phyloP scores from a whole-genome alignment of 2,329 filamentous ascomycete genomes.

The Penicillium sp. region DNA sequence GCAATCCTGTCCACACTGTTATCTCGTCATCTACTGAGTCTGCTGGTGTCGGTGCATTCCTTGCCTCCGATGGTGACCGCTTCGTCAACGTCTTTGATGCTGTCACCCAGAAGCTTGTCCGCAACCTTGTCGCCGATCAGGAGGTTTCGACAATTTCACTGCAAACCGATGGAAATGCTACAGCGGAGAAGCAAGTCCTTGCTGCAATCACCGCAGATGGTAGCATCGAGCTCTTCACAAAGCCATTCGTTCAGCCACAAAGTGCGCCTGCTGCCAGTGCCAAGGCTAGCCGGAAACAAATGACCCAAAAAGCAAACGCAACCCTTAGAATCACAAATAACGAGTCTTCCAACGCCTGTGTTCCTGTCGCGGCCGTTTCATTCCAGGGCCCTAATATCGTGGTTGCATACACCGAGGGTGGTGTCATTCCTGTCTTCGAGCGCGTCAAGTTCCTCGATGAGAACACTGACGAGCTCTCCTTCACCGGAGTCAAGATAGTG shows the following conservation, averaged over 20 bases:
- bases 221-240: slow-evolving; percentile 51
- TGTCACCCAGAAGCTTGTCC: slow-evolving; percentile 43
- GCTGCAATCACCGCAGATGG: slow-evolving; percentile 50
- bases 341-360: slow-evolving; percentile 39
- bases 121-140: slow-evolving; percentile 51
- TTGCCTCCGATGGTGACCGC: slow-evolving; percentile 51
- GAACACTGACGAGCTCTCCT: slow-evolving; percentile 44
- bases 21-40: slow-evolving; percentile 42
- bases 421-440: slow-evolving; percentile 52
- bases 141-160: slow-evolving; percentile 45
- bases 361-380: slow-evolving; percentile 45
- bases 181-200: slow-evolving; percentile 43
- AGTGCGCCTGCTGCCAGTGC: slow-evolving; percentile 37
- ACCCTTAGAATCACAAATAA: slow-evolving; percentile 46
- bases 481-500: slow-evolving; percentile 48
- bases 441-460: slow-evolving; percentile 49
- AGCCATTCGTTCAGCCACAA: slow-evolving; percentile 44
- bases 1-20: slow-evolving; percentile 49
- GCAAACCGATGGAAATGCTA: slow-evolving; percentile 25
- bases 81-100: slow-evolving; percentile 53
- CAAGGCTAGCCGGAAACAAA: slow-evolving; percentile 47
- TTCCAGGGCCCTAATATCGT: slow-evolving; percentile 49
- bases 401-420: slow-evolving; percentile 51
- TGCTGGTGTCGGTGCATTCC: slow-evolving; percentile 41
- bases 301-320: slow-evolving; percentile 47